These are phyloP conservation scores for Plasmodium coatneyi DNA, from an alignment of 169 alveolate genomes.

Conservation along the genomic window DNA sequence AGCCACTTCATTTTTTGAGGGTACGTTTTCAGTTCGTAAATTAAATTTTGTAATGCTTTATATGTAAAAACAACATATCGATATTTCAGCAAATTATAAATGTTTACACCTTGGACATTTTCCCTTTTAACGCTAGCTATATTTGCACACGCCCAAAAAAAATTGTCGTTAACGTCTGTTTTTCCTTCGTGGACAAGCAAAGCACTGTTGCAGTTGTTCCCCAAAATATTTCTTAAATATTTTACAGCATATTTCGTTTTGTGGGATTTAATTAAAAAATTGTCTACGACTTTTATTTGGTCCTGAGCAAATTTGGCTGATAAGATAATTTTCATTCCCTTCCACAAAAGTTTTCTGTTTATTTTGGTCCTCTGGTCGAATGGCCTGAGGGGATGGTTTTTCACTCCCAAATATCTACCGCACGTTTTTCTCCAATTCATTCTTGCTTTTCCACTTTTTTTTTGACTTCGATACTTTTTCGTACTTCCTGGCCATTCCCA, in stretches of 20 bases:
- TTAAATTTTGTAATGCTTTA: constrained; percentile 87
- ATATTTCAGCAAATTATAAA: constrained; percentile 86
- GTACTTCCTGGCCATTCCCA: constrained; percentile 92
- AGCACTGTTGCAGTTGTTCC: constrained; percentile 88
- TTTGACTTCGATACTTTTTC: constrained; percentile 84
- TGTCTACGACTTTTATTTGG: constrained; percentile 88
- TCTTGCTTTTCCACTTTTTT: constrained; percentile 87
- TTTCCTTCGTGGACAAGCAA: constrained; percentile 86
- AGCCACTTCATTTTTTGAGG: constrained; percentile 88
- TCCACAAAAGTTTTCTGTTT: constrained; percentile 84
- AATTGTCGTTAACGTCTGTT: constrained; percentile 88
- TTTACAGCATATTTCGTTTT: constrained; percentile 88
- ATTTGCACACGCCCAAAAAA: constrained; percentile 91
- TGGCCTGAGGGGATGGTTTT: constrained; percentile 89
- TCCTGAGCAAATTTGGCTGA: constrained; percentile 91
- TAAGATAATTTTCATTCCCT: constrained; percentile 84
- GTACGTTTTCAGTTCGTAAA: constrained; percentile 81
- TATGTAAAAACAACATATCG: constrained; percentile 88
- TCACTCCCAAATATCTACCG: constrained; percentile 89
- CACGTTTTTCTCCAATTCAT: constrained; percentile 91
- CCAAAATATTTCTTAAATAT: constrained; percentile 84
- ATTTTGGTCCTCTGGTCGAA: constrained; percentile 83
- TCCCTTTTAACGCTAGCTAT: constrained; percentile 87
- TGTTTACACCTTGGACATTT: constrained; percentile 88
- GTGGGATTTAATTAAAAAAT: constrained; percentile 87